These are phyloP conservation scores for Isochrysis galbana DNA, from an alignment of 78 protist species.

Conservation along the genomic window DNA sequence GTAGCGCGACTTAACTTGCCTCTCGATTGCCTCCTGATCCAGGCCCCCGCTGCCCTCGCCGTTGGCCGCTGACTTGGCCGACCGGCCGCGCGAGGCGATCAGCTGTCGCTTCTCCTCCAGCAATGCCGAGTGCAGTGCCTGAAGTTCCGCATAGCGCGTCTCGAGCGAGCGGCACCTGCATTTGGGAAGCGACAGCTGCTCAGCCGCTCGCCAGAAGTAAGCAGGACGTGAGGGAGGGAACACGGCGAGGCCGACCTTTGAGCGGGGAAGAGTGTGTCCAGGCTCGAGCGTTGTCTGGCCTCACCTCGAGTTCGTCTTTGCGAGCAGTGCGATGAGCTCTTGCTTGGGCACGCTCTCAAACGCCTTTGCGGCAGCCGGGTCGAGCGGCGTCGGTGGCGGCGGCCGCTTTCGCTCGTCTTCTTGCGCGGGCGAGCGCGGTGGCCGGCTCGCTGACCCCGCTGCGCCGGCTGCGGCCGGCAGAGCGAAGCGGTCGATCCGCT, in stretches of 20 bases:
- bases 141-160: background rate
- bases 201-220: no score
- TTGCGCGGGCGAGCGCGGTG: background rate
- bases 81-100: background rate
- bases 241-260: no score
- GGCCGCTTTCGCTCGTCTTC: background rate
- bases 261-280: no score
- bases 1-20: background rate
- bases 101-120: conserved; percentile 6
- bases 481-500: background rate
- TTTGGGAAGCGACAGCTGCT: no score
- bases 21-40: background rate
- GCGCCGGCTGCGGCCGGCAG: background rate
- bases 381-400: background rate
- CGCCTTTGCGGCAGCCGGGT: background rate
- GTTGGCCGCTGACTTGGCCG: background rate
- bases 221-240: no score
- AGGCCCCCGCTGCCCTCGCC: background rate
- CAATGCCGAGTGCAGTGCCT: background rate
- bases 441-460: background rate
- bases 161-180: background rate
- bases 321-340: conserved; percentile 4
- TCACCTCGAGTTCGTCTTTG: background rate
- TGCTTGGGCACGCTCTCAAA: conserved; percentile 15
- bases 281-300: background rate